Evolutionary conservation across 2,329 filamentous ascomycete genomes (phyloP).

Genomic region (Tolypocladium tropicale): DNA sequence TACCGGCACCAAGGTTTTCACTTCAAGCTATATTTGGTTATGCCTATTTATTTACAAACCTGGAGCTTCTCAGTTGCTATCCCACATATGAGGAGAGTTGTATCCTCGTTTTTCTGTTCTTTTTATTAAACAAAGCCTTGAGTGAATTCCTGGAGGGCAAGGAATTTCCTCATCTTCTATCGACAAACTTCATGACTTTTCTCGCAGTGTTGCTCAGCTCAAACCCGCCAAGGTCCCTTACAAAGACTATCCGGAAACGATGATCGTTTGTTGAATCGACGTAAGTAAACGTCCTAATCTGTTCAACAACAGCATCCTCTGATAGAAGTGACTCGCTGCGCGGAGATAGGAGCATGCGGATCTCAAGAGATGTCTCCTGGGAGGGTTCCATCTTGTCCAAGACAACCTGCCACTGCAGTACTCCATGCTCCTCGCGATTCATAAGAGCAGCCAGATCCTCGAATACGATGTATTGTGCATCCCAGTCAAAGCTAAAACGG

Average conservation of each 20-base stretch:
- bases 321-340: background rate
- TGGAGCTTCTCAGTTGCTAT: too few species aligned
- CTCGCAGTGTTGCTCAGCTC: slow-evolving; percentile 12
- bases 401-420: slow-evolving; percentile 34
- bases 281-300: slow-evolving; percentile 11
- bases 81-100: too few species aligned
- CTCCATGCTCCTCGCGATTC: slow-evolving; percentile 10
- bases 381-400: slow-evolving; percentile 16
- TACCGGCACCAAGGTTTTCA: too few species aligned
- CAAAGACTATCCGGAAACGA: slow-evolving; percentile 19
- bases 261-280: slow-evolving; percentile 17
- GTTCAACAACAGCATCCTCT: slow-evolving; percentile 5
- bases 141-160: too few species aligned
- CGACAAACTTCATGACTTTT: slow-evolving; percentile 18
- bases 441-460: slow-evolving; percentile 14
- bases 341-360: slow-evolving; percentile 14
- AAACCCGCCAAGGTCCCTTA: slow-evolving; percentile 23
- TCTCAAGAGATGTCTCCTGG: slow-evolving; percentile 13
- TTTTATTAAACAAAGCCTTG: too few species aligned
- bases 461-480: slow-evolving; percentile 27
- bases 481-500: slow-evolving; percentile 32
- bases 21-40: too few species aligned
- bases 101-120: too few species aligned
- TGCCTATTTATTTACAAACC: too few species aligned
- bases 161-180: too few species aligned